phyloP scores from a whole-genome alignment of 345 rosid species.

The Gossypium thurberi region DNA sequence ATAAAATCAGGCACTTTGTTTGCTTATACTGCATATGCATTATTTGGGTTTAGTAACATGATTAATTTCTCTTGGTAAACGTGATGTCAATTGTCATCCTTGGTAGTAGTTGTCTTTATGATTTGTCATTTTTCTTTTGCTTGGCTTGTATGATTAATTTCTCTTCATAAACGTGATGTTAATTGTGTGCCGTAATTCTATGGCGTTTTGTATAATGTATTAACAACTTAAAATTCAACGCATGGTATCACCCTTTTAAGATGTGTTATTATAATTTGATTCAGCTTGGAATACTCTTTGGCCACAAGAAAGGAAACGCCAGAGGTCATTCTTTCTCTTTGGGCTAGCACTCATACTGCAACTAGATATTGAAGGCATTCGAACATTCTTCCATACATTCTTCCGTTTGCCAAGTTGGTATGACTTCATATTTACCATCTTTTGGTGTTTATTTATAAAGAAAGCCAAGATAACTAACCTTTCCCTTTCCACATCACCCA shows the following conservation, averaged over 20 bases:
- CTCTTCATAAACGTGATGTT: neutral
- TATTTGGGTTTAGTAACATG: no score
- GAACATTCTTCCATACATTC: slow-evolving; percentile 76
- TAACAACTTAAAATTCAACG: neutral
- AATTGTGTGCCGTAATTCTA: neutral
- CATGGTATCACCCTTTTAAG: neutral
- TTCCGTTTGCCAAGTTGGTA: slow-evolving; percentile 88
- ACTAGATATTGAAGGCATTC: slow-evolving; percentile 72
- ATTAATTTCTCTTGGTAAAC: no score
- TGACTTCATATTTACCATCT: slow-evolving; percentile 1
- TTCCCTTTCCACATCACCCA: neutral
- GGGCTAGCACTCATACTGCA: slow-evolving; percentile 84
- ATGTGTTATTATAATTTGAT: neutral
- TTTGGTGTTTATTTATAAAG: neutral
- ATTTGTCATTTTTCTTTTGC: neutral
- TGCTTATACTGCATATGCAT: no score
- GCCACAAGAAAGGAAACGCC: slow-evolving; percentile 95
- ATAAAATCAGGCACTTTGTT: no score
- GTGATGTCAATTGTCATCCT: neutral
- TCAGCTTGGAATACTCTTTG: slow-evolving; percentile 94
- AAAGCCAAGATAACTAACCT: neutral
- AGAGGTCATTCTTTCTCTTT: slow-evolving; percentile 88
- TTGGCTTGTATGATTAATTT: neutral
- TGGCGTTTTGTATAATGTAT: neutral
- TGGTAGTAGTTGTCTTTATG: neutral